Evolutionary conservation across 2,329 filamentous ascomycete genomes (phyloP), one percentile per base, ranked within the genome.

Genomic region (Blumeria graminis): DNA sequence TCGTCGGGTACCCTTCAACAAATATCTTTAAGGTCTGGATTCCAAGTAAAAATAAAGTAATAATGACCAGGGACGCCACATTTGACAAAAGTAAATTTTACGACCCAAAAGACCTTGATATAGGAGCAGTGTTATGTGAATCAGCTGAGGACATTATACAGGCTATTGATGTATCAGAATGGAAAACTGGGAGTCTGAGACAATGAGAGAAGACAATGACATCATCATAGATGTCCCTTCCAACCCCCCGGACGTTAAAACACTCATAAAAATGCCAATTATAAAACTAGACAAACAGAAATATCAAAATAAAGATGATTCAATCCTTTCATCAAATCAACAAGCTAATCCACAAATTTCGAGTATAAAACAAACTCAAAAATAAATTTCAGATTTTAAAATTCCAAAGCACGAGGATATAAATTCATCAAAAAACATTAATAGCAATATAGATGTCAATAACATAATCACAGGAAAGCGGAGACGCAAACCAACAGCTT

Each of bases 21-120:
- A 38, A 54, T 54, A 54, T 54, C 14, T 54, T 9, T 18, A 54
- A 35, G 22, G 28, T 54, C 39, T 54, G 51, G 51, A 38, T 54
- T 11, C 51, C 51, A 7, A 54, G 51, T 22, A 54, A 38, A 32
- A 54, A 54, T 14, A 36, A 38, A 4, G 51, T 54, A 3, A 39
- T 54, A 6, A 38, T 33, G 18, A 38, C 33, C 38, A 38, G 51
- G 28, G 34, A 54, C 8, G 34, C 39, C 38, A 54, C 34, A 6
- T 54, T 54, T 13, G 51, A 54, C 14, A 33, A 54, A 13, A 18
- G 28, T 18, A 54, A 54, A 38, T 54, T 54, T 22, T 53, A 53
- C 10, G 50, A 53, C 34, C 50, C 33, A 1, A 8, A 7, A 8
- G 50, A 53, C 6, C 34, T 35, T 18, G 50, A 53, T 53, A 11